These are phyloP conservation scores for Phytopythium helicoides DNA, from an alignment of 352 stramenopile species.

Conservation along the genomic window DNA sequence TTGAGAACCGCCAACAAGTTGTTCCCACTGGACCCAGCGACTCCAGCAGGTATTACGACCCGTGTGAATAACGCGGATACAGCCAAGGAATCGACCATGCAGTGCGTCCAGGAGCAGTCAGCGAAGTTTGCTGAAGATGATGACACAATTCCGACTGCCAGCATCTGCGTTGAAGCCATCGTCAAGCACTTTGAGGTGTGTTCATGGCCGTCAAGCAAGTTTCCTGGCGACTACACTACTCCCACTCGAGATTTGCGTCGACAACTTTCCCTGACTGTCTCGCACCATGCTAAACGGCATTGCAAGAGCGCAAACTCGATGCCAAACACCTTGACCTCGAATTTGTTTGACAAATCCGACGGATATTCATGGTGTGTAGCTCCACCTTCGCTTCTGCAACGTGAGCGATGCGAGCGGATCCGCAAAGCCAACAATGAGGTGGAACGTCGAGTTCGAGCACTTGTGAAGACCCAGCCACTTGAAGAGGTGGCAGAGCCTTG, in stretches of 20 bases:
- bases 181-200: background rate
- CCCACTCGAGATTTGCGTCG: too few species aligned
- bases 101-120: too few species aligned
- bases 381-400: background rate
- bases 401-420: background rate
- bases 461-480: background rate
- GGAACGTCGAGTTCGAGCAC: background rate
- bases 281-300: background rate
- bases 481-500: background rate
- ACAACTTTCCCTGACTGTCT: too few species aligned
- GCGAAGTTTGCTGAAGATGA: background rate
- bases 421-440: background rate
- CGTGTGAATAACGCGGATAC: too few species aligned
- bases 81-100: too few species aligned
- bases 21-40: too few species aligned
- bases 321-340: background rate
- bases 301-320: background rate
- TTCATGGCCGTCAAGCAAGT: background rate
- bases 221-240: background rate
- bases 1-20: too few species aligned
- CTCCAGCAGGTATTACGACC: too few species aligned
- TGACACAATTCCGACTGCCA: background rate
- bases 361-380: conserved; percentile 1
- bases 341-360: background rate
- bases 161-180: background rate